phyloP scores from a whole-genome alignment of 257 asterid genomes.

The Solanum ossicruentum region DNA sequence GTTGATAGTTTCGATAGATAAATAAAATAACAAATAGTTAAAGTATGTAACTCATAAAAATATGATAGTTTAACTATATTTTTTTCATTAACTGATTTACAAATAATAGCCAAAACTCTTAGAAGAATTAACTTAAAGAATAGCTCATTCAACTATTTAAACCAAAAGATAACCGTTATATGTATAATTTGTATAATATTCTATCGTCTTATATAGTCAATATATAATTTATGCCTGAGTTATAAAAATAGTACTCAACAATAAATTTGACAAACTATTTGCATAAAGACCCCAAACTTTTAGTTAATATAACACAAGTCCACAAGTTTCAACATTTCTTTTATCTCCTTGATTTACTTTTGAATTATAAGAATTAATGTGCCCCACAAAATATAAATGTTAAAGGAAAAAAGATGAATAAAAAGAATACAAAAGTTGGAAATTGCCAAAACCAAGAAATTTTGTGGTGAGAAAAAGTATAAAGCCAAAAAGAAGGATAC shows the following conservation, averaged over 20 bases:
- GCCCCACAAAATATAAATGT: background rate
- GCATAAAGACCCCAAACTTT: background rate
- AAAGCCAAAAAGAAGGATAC: constrained; percentile 15
- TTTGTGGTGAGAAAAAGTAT: background rate
- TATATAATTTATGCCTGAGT: too few species aligned
- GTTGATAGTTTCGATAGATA: background rate
- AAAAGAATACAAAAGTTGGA: background rate
- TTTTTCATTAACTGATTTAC: background rate
- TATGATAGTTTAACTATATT: background rate
- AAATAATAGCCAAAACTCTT: background rate
- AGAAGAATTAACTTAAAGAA: background rate
- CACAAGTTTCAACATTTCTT: background rate
- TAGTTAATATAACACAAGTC: background rate
- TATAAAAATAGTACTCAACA: background rate
- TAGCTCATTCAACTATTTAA: background rate
- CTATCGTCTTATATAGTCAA: too few species aligned
- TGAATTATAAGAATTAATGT: background rate
- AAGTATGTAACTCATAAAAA: too few species aligned
- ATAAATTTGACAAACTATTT: background rate
- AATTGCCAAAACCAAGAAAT: background rate
- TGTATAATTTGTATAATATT: too few species aligned
- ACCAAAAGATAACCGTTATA: too few species aligned
- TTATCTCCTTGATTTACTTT: background rate
- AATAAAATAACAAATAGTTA: background rate
- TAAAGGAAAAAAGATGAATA: background rate